phyloP scores from a whole-genome alignment of 495 filamentous ascomycete species.

The Aspergillus olivimuriae region DNA sequence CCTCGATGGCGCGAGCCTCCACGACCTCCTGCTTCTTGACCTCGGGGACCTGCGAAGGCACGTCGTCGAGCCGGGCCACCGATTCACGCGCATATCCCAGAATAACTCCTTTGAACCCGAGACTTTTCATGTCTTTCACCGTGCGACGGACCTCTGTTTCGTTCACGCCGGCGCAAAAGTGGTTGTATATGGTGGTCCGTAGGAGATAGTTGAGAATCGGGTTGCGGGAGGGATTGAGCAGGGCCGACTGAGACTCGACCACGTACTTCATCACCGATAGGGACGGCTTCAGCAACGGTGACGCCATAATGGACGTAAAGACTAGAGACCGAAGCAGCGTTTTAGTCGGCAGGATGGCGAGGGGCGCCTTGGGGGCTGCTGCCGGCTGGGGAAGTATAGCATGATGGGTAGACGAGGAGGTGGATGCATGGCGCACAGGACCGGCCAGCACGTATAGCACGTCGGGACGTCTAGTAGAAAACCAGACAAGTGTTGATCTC shows the following conservation, averaged over 20 bases:
- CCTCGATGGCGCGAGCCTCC: conserved; percentile 28
- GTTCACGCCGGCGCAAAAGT: conserved; percentile 77
- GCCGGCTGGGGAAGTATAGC: conserved; percentile 2
- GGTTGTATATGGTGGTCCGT: conserved; percentile 73
- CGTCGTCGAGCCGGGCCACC: conserved; percentile 49
- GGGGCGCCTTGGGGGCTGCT: conserved; percentile 27
- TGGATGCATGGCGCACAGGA: background rate
- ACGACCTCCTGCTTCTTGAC: conserved; percentile 25
- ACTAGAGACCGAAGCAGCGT: conserved; percentile 66
- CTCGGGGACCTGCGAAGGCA: conserved; percentile 1
- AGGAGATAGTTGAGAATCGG: conserved; percentile 51
- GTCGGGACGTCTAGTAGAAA: too few species aligned
- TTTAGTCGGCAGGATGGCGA: conserved; percentile 61
- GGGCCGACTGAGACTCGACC: conserved; percentile 52
- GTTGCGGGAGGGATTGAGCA: conserved; percentile 54
- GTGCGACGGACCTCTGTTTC: conserved; percentile 53
- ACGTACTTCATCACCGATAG: conserved; percentile 55
- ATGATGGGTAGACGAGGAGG: conserved; percentile 10
- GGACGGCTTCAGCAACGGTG: conserved; percentile 59
- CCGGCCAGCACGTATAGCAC: too few species aligned
- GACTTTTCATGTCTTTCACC: conserved; percentile 49
- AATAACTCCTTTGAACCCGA: conserved; percentile 73
- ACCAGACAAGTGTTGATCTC: too few species aligned
- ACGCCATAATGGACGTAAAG: conserved; percentile 69
- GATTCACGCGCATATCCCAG: conserved; percentile 73